Evolutionary conservation across 306 rosid species (phyloP), one percentile per base, ranked within the genome.

Genomic region (Psophocarpus tetragonolobus): DNA sequence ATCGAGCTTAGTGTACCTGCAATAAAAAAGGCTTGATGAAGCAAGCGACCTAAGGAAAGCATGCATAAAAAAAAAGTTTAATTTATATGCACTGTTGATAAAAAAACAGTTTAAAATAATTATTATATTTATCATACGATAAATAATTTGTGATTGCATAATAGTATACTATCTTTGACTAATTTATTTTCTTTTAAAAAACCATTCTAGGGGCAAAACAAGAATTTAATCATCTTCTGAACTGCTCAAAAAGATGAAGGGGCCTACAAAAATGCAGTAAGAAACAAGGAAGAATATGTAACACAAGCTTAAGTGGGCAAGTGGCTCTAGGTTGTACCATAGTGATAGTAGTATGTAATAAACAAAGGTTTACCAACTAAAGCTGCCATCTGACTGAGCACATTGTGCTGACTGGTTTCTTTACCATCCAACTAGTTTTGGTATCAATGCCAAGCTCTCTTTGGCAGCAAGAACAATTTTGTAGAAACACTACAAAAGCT

Each of bases 1-100:
- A 62, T 87, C 97, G 85, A 92, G 61, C 83, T 90, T 90, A 17
- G 97, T 92, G 85, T 92, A 95, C 98, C 98, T 94, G 72, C 68
- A 61, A 12, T 71, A 15, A 17, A 39, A 50, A 75, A 45, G 15
- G 8, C 6, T 30, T 29, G 36, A 29, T 78, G 24, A 62, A 45
- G 45, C 24, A 35, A 67, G 65, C 42, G 32, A 15, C 2, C 15
- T 3, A 29, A 17, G 42, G 6, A 36, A 63, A 42, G 36, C 35
- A 5, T 51, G 38, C 45, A 74, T 5, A 7, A 23, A n/a, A 63
- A 5, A 17, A 51, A 2, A 12, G 8, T 26, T 26, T 26, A 26
- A 57, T 12, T 12, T 26, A 4, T 1, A 56, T 54, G 15, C 0
- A 23, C 3, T 3, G 6, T 50, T 7, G 1, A n/a, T 24, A 11